Evolutionary conservation across 305 asterid genomes (phyloP), one percentile per base, ranked within the genome.

Genomic region (Fraxinus sp.): DNA sequence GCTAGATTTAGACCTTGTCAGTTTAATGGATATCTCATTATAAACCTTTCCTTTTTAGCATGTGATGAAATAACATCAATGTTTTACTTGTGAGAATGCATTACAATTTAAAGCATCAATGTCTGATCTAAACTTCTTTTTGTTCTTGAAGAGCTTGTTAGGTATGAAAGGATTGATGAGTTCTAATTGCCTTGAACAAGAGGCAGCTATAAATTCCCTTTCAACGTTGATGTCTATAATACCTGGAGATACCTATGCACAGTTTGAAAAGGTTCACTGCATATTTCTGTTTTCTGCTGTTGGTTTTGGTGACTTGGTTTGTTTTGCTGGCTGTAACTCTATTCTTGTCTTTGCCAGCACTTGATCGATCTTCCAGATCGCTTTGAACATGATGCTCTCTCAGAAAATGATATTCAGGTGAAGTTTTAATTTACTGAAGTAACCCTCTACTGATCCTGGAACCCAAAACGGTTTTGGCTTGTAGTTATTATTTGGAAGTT

Each of bases 381-480:
- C 81, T 74, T 43, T 81, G 93, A 91, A 0, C 99, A 97, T 82
- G 94, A 92, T 83, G 75, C 86, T 14, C 93, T 97, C 78, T 89
- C 98, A 26, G 96, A 92, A 85, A 84, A 78, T 81, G 99, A 97
- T 84, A 91, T 97, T 86, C 97, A 95, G 99, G 99, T 97, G 72
- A 77, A 66, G n/a, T 80, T 78, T 33, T n/a, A 46, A 14, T 28
- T 73, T 62, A 24, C 32, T 7, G 62, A 24, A 28, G 75, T 13
- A 68, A 9, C 28, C 36, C 35, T 24, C 39, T 68, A 68, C 75
- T 68, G 39, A 70, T 14, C 39, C 39, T 70, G 14, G 11, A 64
- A 28, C 39, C 41, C 10, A 70, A 70, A 30, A 26, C 13, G 6
- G 18, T 22, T 46, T 41, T 30, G 75, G n/a, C 22, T 22, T 46